phyloP scores from a whole-genome alignment of 345 rosid genomes.

The Hibiscus tridactylites region DNA sequence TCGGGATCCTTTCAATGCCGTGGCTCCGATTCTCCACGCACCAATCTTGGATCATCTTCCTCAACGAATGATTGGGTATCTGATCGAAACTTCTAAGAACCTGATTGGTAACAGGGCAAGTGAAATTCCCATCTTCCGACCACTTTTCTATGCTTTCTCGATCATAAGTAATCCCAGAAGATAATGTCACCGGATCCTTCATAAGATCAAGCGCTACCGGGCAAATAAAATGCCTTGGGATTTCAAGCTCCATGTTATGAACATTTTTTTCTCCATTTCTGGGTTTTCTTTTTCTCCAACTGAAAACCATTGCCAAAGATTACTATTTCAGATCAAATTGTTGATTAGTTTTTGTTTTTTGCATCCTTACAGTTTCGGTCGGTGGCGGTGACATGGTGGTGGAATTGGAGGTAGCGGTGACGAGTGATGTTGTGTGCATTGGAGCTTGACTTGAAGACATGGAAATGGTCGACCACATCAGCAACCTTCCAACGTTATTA shows the following conservation, averaged over 20 bases:
- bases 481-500: too few relatives aligned
- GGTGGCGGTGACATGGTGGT: too few relatives aligned
- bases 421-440: too few relatives aligned
- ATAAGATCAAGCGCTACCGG: conserved; percentile 72
- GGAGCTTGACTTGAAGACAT: too few relatives aligned
- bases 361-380: too few relatives aligned
- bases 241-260: conserved; percentile 16
- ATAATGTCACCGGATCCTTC: conserved; percentile 71
- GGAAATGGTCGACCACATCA: too few relatives aligned
- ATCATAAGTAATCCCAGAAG: conserved; percentile 81
- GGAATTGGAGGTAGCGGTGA: too few relatives aligned
- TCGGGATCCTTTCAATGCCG: conserved; percentile 51
- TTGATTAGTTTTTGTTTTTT: neutral
- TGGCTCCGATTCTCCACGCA: conserved; percentile 32
- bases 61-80: conserved; percentile 47
- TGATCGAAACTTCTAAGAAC: conserved; percentile 32
- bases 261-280: neutral
- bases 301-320: conserved; percentile 27
- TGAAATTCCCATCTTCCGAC: conserved; percentile 57
- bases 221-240: conserved; percentile 61
- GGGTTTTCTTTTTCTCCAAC: conserved; percentile 34
- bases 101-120: conserved; percentile 61
- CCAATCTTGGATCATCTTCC: conserved; percentile 62
- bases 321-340: neutral
- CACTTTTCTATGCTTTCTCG: conserved; percentile 68